Base-by-base conservation (phyloP, 352 stramenopile genomes). In the Globisporangium carolinianum region DNA sequence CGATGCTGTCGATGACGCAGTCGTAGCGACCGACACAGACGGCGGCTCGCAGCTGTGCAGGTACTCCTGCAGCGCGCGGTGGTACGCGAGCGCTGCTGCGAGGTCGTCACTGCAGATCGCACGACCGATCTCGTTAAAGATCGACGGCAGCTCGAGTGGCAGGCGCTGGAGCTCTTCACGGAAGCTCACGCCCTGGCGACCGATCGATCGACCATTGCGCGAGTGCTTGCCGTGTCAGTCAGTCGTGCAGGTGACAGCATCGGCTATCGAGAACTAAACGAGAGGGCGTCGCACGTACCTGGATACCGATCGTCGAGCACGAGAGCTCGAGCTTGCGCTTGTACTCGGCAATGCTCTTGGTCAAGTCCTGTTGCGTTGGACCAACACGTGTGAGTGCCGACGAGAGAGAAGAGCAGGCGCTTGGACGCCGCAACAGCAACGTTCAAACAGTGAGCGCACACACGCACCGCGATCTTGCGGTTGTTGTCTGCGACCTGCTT, bases 401-500 rank as follows among this genome's bases (percentile, higher is more conserved):
- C 24, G 24, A 24, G 24, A 24, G 24, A 24, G 24, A 24, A 24
- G 24, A 24, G 24, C 24, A 24, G 24, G 24, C 24, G 24, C 24
- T 24, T 24, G 24, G 1, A 24, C 1, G 24, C 24, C 24, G 24
- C 24, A 24, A 24, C 39, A 43, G 11, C 6, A 43, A 43, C 39
- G 39, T 43, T 17, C 43, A 0, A 47, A 41, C 32, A 17, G 11
- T 24, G 17, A 47, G 10, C 24, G 24, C 24, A 24, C 24, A 24
- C 12, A 68, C 71, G 62, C 52, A 92, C 83, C 52, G 70, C 61
- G 47, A 84, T 79, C 60, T 93, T 93, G 58, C 79, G 73, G 53
- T 89, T 89, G 61, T 89, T 89, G 68, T 93, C 78, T 37, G 70
- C 73, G 14, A 89, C 69, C 56, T 90, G 79, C 53, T 93, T 93